Conservation (phyloP, 148 eudicot genomes). For the Chenopodium formosanum region DNA sequence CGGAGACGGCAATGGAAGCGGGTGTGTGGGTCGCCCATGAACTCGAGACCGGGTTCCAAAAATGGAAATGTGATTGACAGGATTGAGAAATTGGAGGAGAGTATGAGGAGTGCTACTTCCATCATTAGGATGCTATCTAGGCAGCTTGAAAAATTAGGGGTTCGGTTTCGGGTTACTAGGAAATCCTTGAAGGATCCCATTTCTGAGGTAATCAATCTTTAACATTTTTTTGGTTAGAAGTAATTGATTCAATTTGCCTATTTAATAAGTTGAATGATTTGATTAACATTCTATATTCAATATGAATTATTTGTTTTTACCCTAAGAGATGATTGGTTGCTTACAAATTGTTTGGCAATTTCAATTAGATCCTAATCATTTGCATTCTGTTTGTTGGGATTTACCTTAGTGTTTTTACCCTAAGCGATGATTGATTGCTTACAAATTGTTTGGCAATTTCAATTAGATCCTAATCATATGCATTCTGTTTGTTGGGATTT, state of each 20-base stretch:
- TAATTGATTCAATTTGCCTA: not conserved
- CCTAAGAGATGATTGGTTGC: not conserved
- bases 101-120: conserved; percentile 49
- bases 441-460: too few species aligned
- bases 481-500: not conserved
- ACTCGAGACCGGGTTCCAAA: conserved; percentile 32
- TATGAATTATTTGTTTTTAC: not conserved
- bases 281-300: not conserved
- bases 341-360: too few species aligned
- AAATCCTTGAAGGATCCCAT: conserved; percentile 80
- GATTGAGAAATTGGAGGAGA: conserved; percentile 87
- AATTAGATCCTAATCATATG: not conserved
- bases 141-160: conserved; percentile 91
- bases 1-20: conserved; percentile 81
- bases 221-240: not conserved
- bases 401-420: not conserved
- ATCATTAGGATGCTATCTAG: conserved; percentile 66
- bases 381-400: not conserved
- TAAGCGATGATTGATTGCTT: not conserved
- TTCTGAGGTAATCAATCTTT: conserved; percentile 59
- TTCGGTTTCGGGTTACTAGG: conserved; percentile 79
- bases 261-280: too few species aligned
- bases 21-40: conserved; percentile 37
- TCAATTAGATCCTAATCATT: not conserved
- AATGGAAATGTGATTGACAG: conserved; percentile 70